Evolutionary conservation across 768 basidiomycete genomes (phyloP).

Genomic region (Tylopilus cervinicoccineus): DNA sequence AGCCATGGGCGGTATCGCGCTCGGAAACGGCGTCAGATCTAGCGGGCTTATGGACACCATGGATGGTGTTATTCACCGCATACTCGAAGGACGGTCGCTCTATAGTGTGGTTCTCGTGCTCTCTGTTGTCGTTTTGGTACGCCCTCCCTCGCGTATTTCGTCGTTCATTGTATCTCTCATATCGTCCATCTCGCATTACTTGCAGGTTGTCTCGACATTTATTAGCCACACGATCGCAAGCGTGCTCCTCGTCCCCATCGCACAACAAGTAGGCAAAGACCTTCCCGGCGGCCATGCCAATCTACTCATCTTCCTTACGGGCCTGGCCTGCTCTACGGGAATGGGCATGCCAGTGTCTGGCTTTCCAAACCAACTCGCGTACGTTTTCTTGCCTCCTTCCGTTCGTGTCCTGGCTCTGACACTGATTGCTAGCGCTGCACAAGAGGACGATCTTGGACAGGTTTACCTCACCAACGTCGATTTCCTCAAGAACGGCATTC

Average conservation of each 20-base stretch:
- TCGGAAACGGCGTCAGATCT: conserved; percentile 88
- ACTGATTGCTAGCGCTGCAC: conserved; percentile 61
- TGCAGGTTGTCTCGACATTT: conserved; percentile 82
- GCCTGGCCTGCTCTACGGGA: conserved; percentile 87
- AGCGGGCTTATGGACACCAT: conserved; percentile 84
- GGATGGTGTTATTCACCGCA: conserved; percentile 53
- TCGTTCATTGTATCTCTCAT: not conserved
- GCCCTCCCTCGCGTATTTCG: conserved; percentile 17
- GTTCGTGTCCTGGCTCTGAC: not conserved
- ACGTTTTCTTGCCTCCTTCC: conserved; percentile 23
- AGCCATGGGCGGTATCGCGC: conserved; percentile 96
- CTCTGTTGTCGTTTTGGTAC: conserved; percentile 64
- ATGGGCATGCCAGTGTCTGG: conserved; percentile 99
- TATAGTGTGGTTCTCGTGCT: conserved; percentile 72
- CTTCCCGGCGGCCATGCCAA: conserved; percentile 67
- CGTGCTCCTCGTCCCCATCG: conserved; percentile 95
- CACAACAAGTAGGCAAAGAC: conserved; percentile 81
- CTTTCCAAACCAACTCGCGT: conserved; percentile 99
- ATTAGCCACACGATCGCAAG: conserved; percentile 98
- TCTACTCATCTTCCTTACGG: conserved; percentile 90
- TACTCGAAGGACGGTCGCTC: conserved; percentile 59
- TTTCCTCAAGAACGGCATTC: conserved; percentile 92
- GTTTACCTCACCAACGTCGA: conserved; percentile 81
- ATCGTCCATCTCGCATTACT: not conserved
- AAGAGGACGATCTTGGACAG: conserved; percentile 92